These are phyloP conservation scores for Rhododendron simsii DNA, from an alignment of 148 eudicot species.

Conservation along the genomic window DNA sequence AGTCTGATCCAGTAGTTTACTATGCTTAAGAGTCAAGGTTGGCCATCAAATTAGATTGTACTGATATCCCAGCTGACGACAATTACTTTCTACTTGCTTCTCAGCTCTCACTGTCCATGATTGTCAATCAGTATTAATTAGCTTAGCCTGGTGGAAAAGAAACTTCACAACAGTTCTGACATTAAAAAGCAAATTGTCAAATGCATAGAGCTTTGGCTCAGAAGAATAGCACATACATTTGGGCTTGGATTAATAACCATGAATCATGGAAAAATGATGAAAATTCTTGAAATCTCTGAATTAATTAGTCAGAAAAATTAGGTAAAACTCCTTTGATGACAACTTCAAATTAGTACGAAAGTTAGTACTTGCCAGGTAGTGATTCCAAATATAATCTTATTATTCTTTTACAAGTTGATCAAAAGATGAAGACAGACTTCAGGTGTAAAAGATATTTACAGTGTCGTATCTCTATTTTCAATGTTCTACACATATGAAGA, in stretches of 20 bases:
- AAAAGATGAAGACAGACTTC: neutral
- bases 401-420: neutral
- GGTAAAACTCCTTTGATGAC: neutral
- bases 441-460: neutral
- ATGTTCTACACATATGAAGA: neutral
- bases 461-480: neutral
- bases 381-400: neutral
- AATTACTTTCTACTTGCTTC: neutral
- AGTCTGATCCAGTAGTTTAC: neutral
- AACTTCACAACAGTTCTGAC: neutral
- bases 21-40: neutral
- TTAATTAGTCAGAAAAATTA: neutral
- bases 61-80: neutral
- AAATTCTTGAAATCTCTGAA: neutral
- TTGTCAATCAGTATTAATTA: neutral
- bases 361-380: neutral
- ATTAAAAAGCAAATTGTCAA: neutral
- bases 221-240: neutral
- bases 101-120: neutral
- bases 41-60: neutral
- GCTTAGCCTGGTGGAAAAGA: neutral
- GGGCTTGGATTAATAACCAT: neutral
- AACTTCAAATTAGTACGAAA: neutral
- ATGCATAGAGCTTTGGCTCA: neutral
- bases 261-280: neutral